Evolutionary conservation across 345 rosid genomes (phyloP).

Genomic region (thale cress (Arabidopsis thaliana)): TAIR10.1 NC_003070.9:20556001-20556500

Average conservation of each 20-base stretch:
- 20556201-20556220: slow-evolving; percentile 69
- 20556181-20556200: slow-evolving; percentile 72
- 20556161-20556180: slow-evolving; percentile 74
- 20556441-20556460: slow-evolving; percentile 98
- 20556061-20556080: slow-evolving; percentile 2
- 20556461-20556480: slow-evolving; percentile 99
- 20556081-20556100: not conserved
- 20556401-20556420: slow-evolving; percentile 97
- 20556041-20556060: slow-evolving; percentile 15
- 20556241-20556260: slow-evolving; percentile 77
- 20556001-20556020: slow-evolving; percentile 88
- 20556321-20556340: slow-evolving; percentile 68
- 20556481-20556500: slow-evolving; percentile 98
- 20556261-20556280: slow-evolving; percentile 15
- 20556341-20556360: slow-evolving; percentile 95
- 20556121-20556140: slow-evolving; percentile 94
- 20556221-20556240: slow-evolving; percentile 68
- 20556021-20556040: slow-evolving; percentile 60
- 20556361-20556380: slow-evolving; percentile 98
- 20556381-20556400: slow-evolving; percentile 97
- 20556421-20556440: slow-evolving; percentile 98
- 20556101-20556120: slow-evolving; percentile 54
- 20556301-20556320: not conserved
- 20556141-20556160: slow-evolving; percentile 86
- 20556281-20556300: not conserved